Evolutionary conservation across 345 rosid species (phyloP).

Genomic region (Microthlaspi erraticum): DNA sequence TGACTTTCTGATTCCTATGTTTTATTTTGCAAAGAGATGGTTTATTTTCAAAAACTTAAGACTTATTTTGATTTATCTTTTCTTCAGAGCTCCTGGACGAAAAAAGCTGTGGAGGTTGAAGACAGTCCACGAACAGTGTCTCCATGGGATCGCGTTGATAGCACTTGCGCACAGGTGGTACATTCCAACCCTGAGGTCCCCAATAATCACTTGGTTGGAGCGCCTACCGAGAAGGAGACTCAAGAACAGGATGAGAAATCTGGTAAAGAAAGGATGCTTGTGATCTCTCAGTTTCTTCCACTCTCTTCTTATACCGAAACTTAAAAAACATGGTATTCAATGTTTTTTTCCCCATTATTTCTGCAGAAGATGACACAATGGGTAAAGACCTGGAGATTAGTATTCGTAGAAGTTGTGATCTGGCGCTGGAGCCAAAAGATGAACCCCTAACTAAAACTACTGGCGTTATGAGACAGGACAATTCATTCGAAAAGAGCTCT

Average conservation of each 20-base stretch:
- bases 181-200: constrained; percentile 56
- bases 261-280: constrained; percentile 44
- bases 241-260: constrained; percentile 47
- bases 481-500: constrained; percentile 44
- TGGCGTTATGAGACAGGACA: constrained; percentile 28
- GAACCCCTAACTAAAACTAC: constrained; percentile 41
- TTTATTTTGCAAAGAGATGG: constrained; percentile 2
- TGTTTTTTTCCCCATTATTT: neutral
- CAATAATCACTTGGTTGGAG: constrained; percentile 46
- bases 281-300: constrained; percentile 17
- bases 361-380: constrained; percentile 53
- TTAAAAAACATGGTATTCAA: constrained; percentile 10
- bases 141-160: constrained; percentile 62
- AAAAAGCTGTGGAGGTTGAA: constrained; percentile 60
- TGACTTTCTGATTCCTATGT: constrained; percentile 41
- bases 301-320: constrained; percentile 20
- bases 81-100: constrained; percentile 77
- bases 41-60: neutral
- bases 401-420: constrained; percentile 47
- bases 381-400: constrained; percentile 51
- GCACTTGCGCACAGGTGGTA: constrained; percentile 71
- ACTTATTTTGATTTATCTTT: neutral
- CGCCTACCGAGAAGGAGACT: constrained; percentile 47
- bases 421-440: constrained; percentile 46
- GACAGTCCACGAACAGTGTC: constrained; percentile 57